Conservation (phyloP, 1,284 basidiomycete species). For the Tylopilus sp. region DNA sequence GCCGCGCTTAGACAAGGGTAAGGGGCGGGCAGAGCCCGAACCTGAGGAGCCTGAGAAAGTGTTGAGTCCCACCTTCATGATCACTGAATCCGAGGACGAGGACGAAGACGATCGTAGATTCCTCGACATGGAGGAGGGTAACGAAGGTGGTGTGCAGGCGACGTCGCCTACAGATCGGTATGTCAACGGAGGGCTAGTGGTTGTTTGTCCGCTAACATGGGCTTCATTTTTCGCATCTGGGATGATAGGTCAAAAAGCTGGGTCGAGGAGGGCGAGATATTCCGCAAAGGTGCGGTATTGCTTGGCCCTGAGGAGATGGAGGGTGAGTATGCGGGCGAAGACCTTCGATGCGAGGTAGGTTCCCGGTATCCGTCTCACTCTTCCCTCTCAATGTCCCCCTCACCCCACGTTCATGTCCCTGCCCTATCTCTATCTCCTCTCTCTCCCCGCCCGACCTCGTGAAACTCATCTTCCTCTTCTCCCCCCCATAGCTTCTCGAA, state of each 20-base stretch:
- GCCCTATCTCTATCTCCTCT: background rate
- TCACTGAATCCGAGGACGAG: constrained; percentile 61
- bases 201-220: background rate
- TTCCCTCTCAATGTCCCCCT: constrained; percentile 36
- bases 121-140: constrained; percentile 33
- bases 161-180: constrained; percentile 59
- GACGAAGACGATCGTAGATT: constrained; percentile 40
- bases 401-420: background rate
- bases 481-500: constrained; percentile 51
- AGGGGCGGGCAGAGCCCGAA: constrained; percentile 61
- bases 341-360: constrained; percentile 75
- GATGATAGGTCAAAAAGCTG: constrained; percentile 55
- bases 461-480: constrained; percentile 45
- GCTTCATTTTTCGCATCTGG: constrained; percentile 22
- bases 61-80: constrained; percentile 64
- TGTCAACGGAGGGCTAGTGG: constrained; percentile 15
- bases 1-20: constrained; percentile 70
- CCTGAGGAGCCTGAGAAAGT: constrained; percentile 63
- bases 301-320: constrained; percentile 83
- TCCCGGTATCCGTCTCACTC: background rate
- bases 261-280: constrained; percentile 88
- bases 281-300: constrained; percentile 78
- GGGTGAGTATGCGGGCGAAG: constrained; percentile 77
- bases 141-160: constrained; percentile 27
- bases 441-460: background rate